Percentiles rank a stretch among this genome's conserved stretches.
Conservation (phyloP, 768 basidiomycete species). For the Butyriboletus loyo region DNA sequence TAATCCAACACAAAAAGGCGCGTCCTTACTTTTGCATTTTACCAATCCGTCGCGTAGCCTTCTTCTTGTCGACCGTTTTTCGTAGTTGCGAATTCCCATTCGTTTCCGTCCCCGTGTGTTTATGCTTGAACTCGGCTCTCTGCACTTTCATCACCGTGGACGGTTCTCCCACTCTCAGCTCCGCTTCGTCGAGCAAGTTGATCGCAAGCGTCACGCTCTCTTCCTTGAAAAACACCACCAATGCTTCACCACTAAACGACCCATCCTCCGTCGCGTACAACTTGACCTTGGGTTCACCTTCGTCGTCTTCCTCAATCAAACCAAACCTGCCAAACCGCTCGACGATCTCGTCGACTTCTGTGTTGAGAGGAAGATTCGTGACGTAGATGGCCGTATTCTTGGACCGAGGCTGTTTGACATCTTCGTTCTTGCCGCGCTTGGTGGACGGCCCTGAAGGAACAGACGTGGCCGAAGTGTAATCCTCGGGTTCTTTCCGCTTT, state of each 20-base stretch:
- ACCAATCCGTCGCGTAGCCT: constrained; percentile 66
- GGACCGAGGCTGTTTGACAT: constrained; percentile 54
- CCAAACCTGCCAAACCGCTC: constrained; percentile 90
- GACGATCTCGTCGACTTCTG: constrained; percentile 71
- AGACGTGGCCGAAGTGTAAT: constrained; percentile 58
- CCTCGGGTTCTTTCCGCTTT: constrained; percentile 73
- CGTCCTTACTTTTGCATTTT: constrained; percentile 78
- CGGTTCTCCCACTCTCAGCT: constrained; percentile 79
- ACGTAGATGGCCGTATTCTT: constrained; percentile 95
- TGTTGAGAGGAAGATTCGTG: constrained; percentile 73
- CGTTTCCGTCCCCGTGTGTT: constrained; percentile 42
- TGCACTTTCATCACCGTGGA: constrained; percentile 70
- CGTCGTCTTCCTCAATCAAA: constrained; percentile 87
- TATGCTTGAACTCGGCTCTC: constrained; percentile 78
- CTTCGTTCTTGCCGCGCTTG: constrained; percentile 67
- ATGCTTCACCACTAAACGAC: constrained; percentile 87
- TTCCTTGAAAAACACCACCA: constrained; percentile 97
- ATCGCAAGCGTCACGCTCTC: constrained; percentile 87
- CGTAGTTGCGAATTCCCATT: constrained; percentile 47
- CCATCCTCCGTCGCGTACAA: constrained; percentile 90
- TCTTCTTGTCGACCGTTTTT: constrained; percentile 75
- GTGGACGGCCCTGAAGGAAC: constrained; percentile 49
- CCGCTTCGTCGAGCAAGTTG: constrained; percentile 87
- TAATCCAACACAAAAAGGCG: not conserved
- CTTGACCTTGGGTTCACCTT: constrained; percentile 93